A percentile compares a stretch with the other conserved stretches of the same genome.
phyloP scores from a whole-genome alignment of 257 asterid genomes.

The Jasminum sambac region DNA sequence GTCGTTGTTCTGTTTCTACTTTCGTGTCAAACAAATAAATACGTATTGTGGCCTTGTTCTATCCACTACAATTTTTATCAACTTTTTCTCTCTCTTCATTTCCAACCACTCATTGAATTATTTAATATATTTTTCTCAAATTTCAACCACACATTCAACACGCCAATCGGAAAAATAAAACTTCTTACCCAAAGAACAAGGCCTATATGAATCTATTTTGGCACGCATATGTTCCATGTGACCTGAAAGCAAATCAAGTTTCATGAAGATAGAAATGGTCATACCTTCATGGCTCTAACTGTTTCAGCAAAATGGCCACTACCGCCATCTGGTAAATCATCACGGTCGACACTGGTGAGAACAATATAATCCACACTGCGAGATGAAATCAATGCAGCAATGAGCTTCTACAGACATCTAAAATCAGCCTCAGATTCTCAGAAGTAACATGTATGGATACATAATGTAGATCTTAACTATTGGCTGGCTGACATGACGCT shows the following conservation, averaged over 20 bases:
- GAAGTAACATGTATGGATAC: neutral
- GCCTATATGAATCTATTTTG: neutral
- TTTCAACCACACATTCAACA: too few species aligned
- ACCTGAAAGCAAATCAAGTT: constrained; percentile 21
- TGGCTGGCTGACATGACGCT: neutral
- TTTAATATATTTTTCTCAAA: too few species aligned
- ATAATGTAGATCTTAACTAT: neutral
- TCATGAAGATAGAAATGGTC: constrained; percentile 1
- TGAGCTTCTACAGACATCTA: constrained; percentile 20
- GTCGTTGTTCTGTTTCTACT: constrained; percentile 14
- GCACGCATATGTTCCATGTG: constrained; percentile 17
- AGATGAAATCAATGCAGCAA: constrained; percentile 22
- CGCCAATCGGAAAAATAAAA: too few species aligned
- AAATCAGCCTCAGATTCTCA: neutral
- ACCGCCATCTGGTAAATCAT: constrained; percentile 96
- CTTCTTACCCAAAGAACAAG: too few species aligned
- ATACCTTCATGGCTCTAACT: constrained; percentile 86
- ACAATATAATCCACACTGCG: constrained; percentile 95
- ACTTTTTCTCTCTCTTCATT: too few species aligned
- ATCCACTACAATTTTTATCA: too few species aligned
- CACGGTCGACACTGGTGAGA: constrained; percentile 93
- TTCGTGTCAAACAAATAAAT: constrained; percentile 12
- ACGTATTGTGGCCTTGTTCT: too few species aligned
- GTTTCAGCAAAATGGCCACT: constrained; percentile 96
- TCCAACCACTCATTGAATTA: too few species aligned